Percentiles rank a stretch among this genome's conserved stretches.
Evolutionary conservation across 139 green algal species (phyloP).

Genomic region (Mesotaenium endlicherianum): DNA sequence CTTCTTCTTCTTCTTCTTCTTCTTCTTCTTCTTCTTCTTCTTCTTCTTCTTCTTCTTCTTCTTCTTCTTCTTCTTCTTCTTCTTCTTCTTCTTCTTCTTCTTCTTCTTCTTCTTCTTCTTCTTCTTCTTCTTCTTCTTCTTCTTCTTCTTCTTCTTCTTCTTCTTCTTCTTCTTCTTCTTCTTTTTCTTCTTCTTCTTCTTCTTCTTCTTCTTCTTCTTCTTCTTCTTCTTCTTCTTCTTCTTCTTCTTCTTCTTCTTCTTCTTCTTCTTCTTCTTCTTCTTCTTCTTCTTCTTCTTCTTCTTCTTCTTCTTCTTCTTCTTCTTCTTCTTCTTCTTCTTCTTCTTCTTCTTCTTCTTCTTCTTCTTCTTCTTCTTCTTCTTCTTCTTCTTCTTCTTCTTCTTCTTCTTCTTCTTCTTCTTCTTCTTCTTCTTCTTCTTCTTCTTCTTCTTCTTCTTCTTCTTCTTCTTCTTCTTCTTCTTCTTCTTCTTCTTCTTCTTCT

Average conservation of each 20-base stretch:
- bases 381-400: neutral
- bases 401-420: slow-evolving; percentile 6
- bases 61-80: slow-evolving; percentile 23
- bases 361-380: neutral
- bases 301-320: slow-evolving; percentile 1
- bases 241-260: slow-evolving; percentile 19
- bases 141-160: neutral
- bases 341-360: slow-evolving; percentile 12
- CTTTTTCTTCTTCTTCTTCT: slow-evolving; percentile 17
- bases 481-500: slow-evolving; percentile 13
- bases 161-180: slow-evolving; percentile 16
- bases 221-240: slow-evolving; percentile 9
- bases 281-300: slow-evolving; percentile 16
- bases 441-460: slow-evolving; percentile 8
- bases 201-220: slow-evolving; percentile 19
- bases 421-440: slow-evolving; percentile 17
- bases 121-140: neutral
- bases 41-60: slow-evolving; percentile 18
- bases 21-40: slow-evolving; percentile 15
- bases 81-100: slow-evolving; percentile 3
- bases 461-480: slow-evolving; percentile 10
- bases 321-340: slow-evolving; percentile 9
- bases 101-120: slow-evolving; percentile 23
- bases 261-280: slow-evolving; percentile 15
- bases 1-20: neutral